These are phyloP conservation scores for Draba incana DNA, from an alignment of 345 rosid genomes.

Conservation along the genomic window DNA sequence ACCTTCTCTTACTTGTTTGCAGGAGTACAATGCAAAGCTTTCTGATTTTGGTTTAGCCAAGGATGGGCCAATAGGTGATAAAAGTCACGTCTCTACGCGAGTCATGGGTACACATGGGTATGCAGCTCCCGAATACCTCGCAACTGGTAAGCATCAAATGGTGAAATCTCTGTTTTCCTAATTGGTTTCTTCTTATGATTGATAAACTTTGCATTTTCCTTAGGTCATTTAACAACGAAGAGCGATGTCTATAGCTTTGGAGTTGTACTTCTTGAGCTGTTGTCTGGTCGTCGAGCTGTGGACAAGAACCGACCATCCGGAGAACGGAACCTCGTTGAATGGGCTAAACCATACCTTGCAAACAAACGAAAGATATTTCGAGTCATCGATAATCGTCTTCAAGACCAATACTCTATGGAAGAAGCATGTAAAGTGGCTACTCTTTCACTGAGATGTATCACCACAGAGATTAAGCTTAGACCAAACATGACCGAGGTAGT, in stretches of 20 bases:
- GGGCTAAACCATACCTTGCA: constrained; percentile 86
- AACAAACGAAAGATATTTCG: constrained; percentile 82
- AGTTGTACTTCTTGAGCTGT: constrained; percentile 88
- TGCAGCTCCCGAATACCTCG: constrained; percentile 95
- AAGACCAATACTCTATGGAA: constrained; percentile 77
- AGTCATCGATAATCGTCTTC: constrained; percentile 83
- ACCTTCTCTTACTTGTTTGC: constrained; percentile 23
- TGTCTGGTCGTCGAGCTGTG: constrained; percentile 96
- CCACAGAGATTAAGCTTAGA: constrained; percentile 40
- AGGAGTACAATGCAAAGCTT: constrained; percentile 85
- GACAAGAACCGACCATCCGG: constrained; percentile 92
- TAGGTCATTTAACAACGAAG: constrained; percentile 92
- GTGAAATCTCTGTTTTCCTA: constrained; percentile 26
- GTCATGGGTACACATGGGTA: constrained; percentile 93
- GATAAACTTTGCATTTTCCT: constrained; percentile 14
- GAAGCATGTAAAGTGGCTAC: constrained; percentile 44
- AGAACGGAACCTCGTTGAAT: constrained; percentile 83
- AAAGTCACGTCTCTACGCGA: constrained; percentile 88
- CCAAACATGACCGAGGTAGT: constrained; percentile 42
- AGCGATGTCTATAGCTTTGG: constrained; percentile 98
- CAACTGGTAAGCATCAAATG: constrained; percentile 59
- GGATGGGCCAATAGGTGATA: constrained; percentile 89
- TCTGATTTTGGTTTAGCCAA: constrained; percentile 96
- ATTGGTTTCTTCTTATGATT: constrained; percentile 62
- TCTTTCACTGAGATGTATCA: constrained; percentile 39